Conservation (phyloP, 73 alveolate genomes). For the Durusdinium trenchii region DNA sequence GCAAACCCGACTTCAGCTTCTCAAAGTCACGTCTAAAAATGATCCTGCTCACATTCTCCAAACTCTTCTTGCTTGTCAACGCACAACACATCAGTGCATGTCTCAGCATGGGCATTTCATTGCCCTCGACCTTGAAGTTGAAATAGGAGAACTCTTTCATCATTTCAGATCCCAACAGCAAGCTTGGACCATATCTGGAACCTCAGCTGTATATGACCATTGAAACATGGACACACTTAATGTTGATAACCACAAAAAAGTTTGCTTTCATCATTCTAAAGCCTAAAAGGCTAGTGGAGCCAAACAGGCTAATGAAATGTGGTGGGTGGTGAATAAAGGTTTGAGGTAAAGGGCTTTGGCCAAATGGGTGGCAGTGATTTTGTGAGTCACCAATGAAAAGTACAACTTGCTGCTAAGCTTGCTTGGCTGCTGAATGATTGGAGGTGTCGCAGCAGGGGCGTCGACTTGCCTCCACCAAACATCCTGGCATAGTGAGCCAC, state of each 20-base stretch:
- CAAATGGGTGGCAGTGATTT: no score
- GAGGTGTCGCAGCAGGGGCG: not conserved
- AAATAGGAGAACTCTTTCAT: not conserved
- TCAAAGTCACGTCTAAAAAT: not conserved
- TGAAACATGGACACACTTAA: no score
- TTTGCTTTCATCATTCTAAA: not conserved
- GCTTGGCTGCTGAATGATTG: not conserved
- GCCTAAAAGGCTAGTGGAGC: not conserved
- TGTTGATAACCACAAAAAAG: not conserved
- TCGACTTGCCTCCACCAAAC: not conserved
- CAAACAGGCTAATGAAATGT: not conserved
- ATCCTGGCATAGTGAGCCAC: not conserved
- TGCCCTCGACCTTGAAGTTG: slow-evolving; percentile 13
- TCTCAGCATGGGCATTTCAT: not conserved
- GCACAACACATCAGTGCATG: not conserved
- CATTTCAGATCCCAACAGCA: not conserved
- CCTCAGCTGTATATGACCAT: no score
- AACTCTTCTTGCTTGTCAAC: not conserved
- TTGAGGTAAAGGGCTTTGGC: no score
- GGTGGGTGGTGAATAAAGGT: no score
- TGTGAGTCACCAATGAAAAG: no score
- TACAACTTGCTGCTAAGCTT: no score
- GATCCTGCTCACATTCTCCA: not conserved
- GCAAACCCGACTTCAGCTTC: not conserved
- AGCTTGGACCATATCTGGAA: not conserved